Evolutionary conservation across 1,139 yeast species (phyloP).

Genomic region (Kodamaea arcana): DNA sequence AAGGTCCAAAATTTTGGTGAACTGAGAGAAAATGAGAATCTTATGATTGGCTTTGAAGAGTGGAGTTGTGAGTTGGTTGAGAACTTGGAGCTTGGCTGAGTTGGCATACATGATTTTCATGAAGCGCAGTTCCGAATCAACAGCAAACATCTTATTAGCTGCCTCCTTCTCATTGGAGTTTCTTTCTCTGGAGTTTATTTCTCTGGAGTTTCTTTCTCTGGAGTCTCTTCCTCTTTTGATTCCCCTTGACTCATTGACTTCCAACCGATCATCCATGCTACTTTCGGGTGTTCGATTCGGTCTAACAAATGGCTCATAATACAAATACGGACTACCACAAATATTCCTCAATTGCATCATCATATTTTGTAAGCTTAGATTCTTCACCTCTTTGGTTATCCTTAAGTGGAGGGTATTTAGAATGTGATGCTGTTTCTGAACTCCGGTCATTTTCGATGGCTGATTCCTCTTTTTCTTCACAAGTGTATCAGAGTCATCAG

Average conservation of each 20-base stretch:
- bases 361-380: slow-evolving; percentile 50
- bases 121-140: too few relatives aligned
- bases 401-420: slow-evolving; percentile 15
- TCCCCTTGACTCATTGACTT: slow-evolving; percentile 12
- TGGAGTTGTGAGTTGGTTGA: slow-evolving; percentile 59
- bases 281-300: too few relatives aligned
- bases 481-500: slow-evolving; percentile 4
- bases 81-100: slow-evolving; percentile 68
- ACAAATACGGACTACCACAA: slow-evolving; percentile 81
- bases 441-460: slow-evolving; percentile 6
- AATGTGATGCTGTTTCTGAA: slow-evolving; percentile 14
- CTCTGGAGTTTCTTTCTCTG: too few relatives aligned
- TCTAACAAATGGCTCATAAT: slow-evolving; percentile 82
- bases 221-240: too few relatives aligned
- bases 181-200: neutral
- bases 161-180: neutral
- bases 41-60: slow-evolving; percentile 50
- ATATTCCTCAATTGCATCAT: slow-evolving; percentile 81
- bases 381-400: slow-evolving; percentile 19
- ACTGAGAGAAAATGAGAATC: slow-evolving; percentile 78
- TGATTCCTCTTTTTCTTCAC: neutral
- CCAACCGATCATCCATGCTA: slow-evolving; percentile 24
- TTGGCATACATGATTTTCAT: slow-evolving; percentile 34
- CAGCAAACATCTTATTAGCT: neutral
- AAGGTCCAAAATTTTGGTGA: slow-evolving; percentile 72